These are phyloP conservation scores for Apiotrichum mycotoxinovorans DNA, from an alignment of 1,284 basidiomycete genomes.

Conservation along the genomic window DNA sequence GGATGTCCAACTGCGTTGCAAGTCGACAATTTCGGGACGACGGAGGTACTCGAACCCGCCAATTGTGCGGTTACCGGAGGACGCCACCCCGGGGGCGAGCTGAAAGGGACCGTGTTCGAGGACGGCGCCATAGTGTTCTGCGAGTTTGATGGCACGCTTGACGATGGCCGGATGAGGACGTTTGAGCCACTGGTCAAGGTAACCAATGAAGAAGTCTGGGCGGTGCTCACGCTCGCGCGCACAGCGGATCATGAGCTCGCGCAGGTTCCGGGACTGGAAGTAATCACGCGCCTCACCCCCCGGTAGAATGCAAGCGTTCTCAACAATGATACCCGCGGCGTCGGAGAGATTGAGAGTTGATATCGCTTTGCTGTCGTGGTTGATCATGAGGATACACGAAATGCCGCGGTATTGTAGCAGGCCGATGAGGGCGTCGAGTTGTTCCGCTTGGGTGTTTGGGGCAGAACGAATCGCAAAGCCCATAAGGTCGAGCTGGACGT, in stretches of 20 bases:
- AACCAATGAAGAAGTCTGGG: constrained; percentile 13
- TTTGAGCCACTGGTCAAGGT: constrained; percentile 5
- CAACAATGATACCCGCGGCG: constrained; percentile 9
- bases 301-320: constrained; percentile 10
- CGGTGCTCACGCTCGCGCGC: constrained; percentile 7
- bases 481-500: constrained; percentile 2
- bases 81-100: neutral
- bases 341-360: constrained; percentile 4
- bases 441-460: neutral
- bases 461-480: constrained; percentile 7
- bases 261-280: constrained; percentile 8
- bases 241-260: constrained; percentile 6
- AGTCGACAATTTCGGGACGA: constrained; percentile 10
- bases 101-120: constrained; percentile 8
- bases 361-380: neutral
- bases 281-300: constrained; percentile 11
- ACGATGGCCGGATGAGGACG: constrained; percentile 11
- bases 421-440: constrained; percentile 5
- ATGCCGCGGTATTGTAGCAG: constrained; percentile 2
- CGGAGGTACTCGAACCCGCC: constrained; percentile 14
- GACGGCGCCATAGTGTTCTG: constrained; percentile 12
- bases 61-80: neutral
- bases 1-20: constrained; percentile 7
- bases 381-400: constrained; percentile 3
- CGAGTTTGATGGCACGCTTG: constrained; percentile 7